Base-by-base conservation (phyloP, 257 asterid genomes). In the Prunella vulgaris region DNA sequence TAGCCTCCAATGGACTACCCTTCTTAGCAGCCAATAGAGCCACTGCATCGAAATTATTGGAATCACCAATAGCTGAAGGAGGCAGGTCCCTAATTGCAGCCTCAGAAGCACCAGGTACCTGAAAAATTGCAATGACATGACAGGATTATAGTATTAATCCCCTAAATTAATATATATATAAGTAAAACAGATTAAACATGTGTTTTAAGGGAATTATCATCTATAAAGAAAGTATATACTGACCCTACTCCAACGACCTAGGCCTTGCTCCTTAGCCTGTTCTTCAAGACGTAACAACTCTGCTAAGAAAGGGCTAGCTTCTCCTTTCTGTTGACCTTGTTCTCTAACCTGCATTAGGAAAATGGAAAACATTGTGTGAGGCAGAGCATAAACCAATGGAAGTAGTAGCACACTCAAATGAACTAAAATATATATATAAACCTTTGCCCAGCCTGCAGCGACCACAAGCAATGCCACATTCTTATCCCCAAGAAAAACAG, bases 401-500 rank as follows among this genome's bases (percentile, higher is more conserved):
- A 60, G 40, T 5, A 66, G 38, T 53, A 71, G 59, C 28, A 56
- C 18, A 46, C 7, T 46, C 33, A 20, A 51, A 66, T 3, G 32
- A 62, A 38, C 42, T 49, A 71, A 67, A 54, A 13, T 20, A 64
- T 64, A 37, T 61, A 56, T 20, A 22, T 4, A 30, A 59, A 92
- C 99, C 99, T 85, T 94, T 10, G 99, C 97, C 99, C 99, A 94
- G 80, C 99, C 99, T 30, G 86, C 96, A 79, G 95, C 78, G 20
- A 84, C 95, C 74, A 94, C 95, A 54, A 89, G 84, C 78, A 82
- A 52, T 21, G 95, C 85, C 13, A 89, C 85, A 83, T 94, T 91
- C 79, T 88, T 82, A 22, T 87, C 92, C 15, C 88, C 97, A 48
- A 94, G 83, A 73, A 87, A 84, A 60, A 94, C 99, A 56, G 99